These are phyloP conservation scores for Thelonectria olida DNA, from an alignment of 2,329 filamentous ascomycete species.

Conservation along the genomic window DNA sequence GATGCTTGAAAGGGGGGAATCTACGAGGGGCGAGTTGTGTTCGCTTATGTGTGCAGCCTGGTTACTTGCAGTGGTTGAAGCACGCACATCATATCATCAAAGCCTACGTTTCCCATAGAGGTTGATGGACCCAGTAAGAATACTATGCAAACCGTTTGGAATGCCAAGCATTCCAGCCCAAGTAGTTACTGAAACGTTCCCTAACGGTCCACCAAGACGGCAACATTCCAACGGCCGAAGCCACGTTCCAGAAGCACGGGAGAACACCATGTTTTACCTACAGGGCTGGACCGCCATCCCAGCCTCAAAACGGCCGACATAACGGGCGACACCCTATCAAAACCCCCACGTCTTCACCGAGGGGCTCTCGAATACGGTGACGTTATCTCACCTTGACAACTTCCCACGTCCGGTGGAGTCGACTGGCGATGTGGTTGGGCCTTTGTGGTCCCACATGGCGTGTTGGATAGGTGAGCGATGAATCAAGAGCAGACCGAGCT, in stretches of 20 bases:
- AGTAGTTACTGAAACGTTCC: not conserved
- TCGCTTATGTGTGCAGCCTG: not conserved
- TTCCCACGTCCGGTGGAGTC: conserved; percentile 4
- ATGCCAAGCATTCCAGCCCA: not conserved
- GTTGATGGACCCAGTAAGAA: too few species aligned
- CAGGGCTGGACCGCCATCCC: not conserved
- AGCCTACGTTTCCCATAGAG: not conserved
- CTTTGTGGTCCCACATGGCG: conserved; percentile 20
- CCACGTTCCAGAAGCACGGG: conserved; percentile 20
- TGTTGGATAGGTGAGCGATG: conserved; percentile 15
- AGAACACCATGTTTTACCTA: not conserved
- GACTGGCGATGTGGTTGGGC: conserved; percentile 1
- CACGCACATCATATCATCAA: not conserved
- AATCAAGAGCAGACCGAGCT: conserved; percentile 11
- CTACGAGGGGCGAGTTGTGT: not conserved
- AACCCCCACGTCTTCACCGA: conserved; percentile 20
- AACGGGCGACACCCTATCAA: not conserved
- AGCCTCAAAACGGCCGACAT: conserved; percentile 1
- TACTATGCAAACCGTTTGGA: too few species aligned
- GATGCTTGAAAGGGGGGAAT: not conserved
- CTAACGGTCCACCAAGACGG: not conserved
- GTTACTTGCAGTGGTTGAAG: not conserved
- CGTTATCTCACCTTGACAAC: conserved; percentile 17
- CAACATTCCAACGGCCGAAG: not conserved
- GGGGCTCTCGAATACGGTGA: not conserved